These are phyloP conservation scores for Isabelozyma rhagii DNA, from an alignment of 805 yeast genomes.

Conservation along the genomic window DNA sequence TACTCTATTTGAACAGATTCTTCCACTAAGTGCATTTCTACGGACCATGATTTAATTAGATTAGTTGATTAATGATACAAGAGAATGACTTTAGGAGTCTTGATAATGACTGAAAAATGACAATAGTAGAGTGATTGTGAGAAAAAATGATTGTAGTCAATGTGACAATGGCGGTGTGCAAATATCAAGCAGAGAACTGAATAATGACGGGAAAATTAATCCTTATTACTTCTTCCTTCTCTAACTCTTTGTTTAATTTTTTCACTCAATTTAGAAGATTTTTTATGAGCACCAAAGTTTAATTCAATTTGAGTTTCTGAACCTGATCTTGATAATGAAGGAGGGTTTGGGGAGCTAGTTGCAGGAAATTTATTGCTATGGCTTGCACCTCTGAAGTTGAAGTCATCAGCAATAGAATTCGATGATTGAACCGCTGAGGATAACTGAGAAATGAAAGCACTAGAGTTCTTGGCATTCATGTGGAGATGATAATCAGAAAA, in stretches of 20 bases:
- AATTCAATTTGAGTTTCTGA: conserved; percentile 28
- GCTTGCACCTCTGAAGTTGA: conserved; percentile 7
- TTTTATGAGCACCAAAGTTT: conserved; percentile 19
- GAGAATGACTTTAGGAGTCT: neutral
- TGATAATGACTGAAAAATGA: neutral
- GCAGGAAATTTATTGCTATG: neutral
- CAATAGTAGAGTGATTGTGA: no score
- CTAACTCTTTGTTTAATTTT: conserved; percentile 34
- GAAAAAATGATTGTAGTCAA: no score
- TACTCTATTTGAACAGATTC: no score
- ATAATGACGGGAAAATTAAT: no score
- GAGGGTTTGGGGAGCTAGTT: neutral
- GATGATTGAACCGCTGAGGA: conserved; percentile 19
- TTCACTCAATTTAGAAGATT: conserved; percentile 19
- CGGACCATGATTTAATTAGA: no score
- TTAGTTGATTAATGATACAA: neutral
- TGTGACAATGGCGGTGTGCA: no score
- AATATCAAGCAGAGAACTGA: no score
- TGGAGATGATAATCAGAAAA: conserved; percentile 49
- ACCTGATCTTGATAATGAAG: conserved; percentile 15
- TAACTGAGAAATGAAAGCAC: conserved; percentile 15
- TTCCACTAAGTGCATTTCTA: no score
- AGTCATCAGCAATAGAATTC: conserved; percentile 33
- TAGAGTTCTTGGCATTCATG: conserved; percentile 21
- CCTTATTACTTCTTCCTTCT: conserved; percentile 25